Percentiles rank a stretch among this genome's conserved stretches.
Conservation (phyloP, 2,329 filamentous ascomycete species). For the Hymenoscyphus linearis region DNA sequence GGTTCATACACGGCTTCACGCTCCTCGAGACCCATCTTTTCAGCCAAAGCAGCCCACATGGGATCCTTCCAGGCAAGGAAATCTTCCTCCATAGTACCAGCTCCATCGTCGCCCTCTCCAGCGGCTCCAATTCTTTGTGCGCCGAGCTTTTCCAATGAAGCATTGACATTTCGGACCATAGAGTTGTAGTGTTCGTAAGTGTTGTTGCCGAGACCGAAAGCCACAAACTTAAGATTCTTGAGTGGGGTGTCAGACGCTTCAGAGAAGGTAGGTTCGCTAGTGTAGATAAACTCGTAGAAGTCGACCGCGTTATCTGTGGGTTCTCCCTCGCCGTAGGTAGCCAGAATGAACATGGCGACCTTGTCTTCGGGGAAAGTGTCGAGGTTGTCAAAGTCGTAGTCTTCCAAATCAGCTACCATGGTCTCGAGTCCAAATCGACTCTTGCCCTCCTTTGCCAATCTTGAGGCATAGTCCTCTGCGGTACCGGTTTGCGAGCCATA, state of each 20-base stretch:
- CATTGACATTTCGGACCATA: constrained; percentile 90
- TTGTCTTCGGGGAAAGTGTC: constrained; percentile 87
- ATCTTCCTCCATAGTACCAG: constrained; percentile 99
- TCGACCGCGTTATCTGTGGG: constrained; percentile 98
- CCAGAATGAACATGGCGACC: constrained; percentile 88
- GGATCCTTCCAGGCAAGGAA: constrained; percentile 99
- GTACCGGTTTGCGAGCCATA: constrained; percentile 98
- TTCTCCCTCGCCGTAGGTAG: constrained; percentile 97
- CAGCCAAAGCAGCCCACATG: constrained; percentile 86
- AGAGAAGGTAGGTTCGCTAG: constrained; percentile 76
- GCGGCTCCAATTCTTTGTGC: constrained; percentile 79
- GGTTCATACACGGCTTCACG: constrained; percentile 95
- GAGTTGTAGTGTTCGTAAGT: constrained; percentile 99
- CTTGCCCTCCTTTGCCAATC: constrained; percentile 94
- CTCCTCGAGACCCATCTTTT: constrained; percentile 85
- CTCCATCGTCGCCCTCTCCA: constrained; percentile 94
- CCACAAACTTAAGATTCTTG: constrained; percentile 81
- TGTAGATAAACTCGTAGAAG: constrained; percentile 92
- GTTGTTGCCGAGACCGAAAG: constrained; percentile 97
- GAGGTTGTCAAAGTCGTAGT: constrained; percentile 94
- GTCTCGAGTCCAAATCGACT: constrained; percentile 94
- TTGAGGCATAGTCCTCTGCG: constrained; percentile 94
- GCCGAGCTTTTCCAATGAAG: constrained; percentile 74
- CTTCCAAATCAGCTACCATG: constrained; percentile 96
- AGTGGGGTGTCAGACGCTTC: constrained; percentile 70